phyloP scores from a whole-genome alignment of 2,329 filamentous ascomycete species.

The Diplodia scrobiculata region DNA sequence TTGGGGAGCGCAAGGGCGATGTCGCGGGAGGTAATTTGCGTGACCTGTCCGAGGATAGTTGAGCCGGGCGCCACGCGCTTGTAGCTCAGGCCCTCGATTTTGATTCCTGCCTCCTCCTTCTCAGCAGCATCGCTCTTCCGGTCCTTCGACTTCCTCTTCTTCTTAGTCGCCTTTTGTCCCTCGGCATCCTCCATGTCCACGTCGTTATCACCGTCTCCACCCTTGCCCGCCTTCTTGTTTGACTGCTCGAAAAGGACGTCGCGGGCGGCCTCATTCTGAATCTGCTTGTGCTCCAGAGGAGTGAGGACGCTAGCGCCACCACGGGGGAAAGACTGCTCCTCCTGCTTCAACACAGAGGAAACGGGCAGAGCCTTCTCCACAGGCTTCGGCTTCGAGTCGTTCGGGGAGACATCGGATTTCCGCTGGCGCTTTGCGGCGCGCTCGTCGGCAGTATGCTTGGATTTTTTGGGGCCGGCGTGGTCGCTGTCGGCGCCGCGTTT shows the following conservation, averaged over 20 bases:
- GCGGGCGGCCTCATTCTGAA: constrained; percentile 86
- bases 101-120: constrained; percentile 57
- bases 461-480: constrained; percentile 38
- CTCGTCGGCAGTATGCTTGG: constrained; percentile 37
- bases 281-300: constrained; percentile 93
- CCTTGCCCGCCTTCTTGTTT: constrained; percentile 61
- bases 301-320: constrained; percentile 89
- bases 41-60: constrained; percentile 82
- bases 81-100: constrained; percentile 84
- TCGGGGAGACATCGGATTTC: constrained; percentile 40
- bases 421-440: constrained; percentile 44
- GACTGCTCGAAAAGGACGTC: constrained; percentile 88
- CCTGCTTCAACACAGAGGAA: constrained; percentile 63
- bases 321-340: constrained; percentile 88
- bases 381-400: constrained; percentile 37
- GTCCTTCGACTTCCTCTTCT: constrained; percentile 55
- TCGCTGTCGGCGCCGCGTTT: constrained; percentile 51
- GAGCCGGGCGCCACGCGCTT: constrained; percentile 88
- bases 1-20: constrained; percentile 85
- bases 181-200: constrained; percentile 46
- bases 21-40: constrained; percentile 76
- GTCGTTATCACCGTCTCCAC: constrained; percentile 53
- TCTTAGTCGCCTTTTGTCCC: constrained; percentile 55
- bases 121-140: constrained; percentile 47
- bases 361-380: constrained; percentile 35